Percentiles rank a stretch among this genome's conserved stretches.
These are phyloP conservation scores for Teunomyces lycoperdinae DNA, from an alignment of 805 yeast genomes.

Conservation along the genomic window DNA sequence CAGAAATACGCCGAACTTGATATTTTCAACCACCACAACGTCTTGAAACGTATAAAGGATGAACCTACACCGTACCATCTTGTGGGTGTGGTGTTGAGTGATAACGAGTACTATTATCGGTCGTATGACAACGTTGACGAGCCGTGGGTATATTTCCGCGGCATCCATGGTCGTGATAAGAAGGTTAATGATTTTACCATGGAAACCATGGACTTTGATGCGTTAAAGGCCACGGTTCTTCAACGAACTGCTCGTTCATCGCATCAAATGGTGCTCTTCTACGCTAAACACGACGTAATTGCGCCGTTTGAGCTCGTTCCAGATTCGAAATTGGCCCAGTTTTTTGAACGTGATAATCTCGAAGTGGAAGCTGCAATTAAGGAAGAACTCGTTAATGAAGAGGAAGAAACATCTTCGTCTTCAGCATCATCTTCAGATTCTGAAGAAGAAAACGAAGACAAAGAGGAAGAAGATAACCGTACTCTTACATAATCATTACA, in stretches of 20 bases:
- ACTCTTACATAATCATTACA: background rate
- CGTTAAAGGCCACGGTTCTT: slow-evolving; percentile 14
- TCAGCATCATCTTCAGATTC: background rate
- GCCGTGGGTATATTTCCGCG: slow-evolving; percentile 22
- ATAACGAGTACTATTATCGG: slow-evolving; percentile 26
- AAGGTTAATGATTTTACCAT: slow-evolving; percentile 15
- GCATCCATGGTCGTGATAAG: slow-evolving; percentile 7
- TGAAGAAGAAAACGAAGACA: background rate
- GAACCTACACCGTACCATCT: slow-evolving; percentile 23
- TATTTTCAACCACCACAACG: slow-evolving; percentile 17
- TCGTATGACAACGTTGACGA: slow-evolving; percentile 10
- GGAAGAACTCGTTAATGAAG: slow-evolving; percentile 1
- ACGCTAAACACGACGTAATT: slow-evolving; percentile 14
- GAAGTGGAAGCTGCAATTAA: slow-evolving; percentile 7
- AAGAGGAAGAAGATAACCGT: background rate
- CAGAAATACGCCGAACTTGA: slow-evolving; percentile 16
- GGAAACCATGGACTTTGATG: slow-evolving; percentile 19
- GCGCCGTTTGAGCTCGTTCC: slow-evolving; percentile 3
- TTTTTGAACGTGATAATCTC: slow-evolving; percentile 17
- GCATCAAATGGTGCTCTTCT: slow-evolving; percentile 16
- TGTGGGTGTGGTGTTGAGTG: slow-evolving; percentile 31
- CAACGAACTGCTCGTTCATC: slow-evolving; percentile 12
- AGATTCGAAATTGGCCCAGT: slow-evolving; percentile 11
- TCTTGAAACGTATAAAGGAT: slow-evolving; percentile 12
- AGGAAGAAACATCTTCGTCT: background rate